These are phyloP conservation scores for Glycine latifolia DNA, from an alignment of 306 rosid species.

Conservation along the genomic window DNA sequence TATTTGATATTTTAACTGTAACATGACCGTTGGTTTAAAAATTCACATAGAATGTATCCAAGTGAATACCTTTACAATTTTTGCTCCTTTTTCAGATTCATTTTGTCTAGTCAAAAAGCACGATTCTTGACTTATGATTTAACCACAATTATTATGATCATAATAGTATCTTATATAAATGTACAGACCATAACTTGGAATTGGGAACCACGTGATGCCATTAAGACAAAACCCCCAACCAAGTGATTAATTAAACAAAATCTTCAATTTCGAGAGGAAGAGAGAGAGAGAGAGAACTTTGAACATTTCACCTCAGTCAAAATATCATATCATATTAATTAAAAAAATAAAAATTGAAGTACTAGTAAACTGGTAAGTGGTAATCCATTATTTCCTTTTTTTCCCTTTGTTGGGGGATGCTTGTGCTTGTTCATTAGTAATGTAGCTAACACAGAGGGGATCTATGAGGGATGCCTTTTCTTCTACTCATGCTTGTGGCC, in stretches of 20 bases:
- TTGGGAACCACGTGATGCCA: constrained; percentile 98
- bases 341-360: constrained; percentile 32
- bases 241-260: constrained; percentile 80
- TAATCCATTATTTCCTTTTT: neutral
- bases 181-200: constrained; percentile 85
- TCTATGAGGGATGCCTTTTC: constrained; percentile 96
- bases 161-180: constrained; percentile 25
- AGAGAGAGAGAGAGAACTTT: constrained; percentile 52
- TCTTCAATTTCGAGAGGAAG: constrained; percentile 58
- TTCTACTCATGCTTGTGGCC: constrained; percentile 86
- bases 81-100: neutral
- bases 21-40: constrained; percentile 5
- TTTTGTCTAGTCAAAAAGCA: constrained; percentile 43
- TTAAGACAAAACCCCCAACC: constrained; percentile 98
- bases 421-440: constrained; percentile 7
- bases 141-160: constrained; percentile 40
- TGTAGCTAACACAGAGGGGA: constrained; percentile 76
- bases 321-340: constrained; percentile 41
- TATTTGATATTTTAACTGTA: neutral
- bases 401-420: neutral
- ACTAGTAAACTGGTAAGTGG: constrained; percentile 1
- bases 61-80: neutral
- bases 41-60: neutral
- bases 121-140: constrained; percentile 46
- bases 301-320: constrained; percentile 68